A percentile compares a stretch with the other conserved stretches of the same genome.
Evolutionary conservation across 1,139 yeast genomes (phyloP).

Genomic region (Saccharomyces hybrid): DNA sequence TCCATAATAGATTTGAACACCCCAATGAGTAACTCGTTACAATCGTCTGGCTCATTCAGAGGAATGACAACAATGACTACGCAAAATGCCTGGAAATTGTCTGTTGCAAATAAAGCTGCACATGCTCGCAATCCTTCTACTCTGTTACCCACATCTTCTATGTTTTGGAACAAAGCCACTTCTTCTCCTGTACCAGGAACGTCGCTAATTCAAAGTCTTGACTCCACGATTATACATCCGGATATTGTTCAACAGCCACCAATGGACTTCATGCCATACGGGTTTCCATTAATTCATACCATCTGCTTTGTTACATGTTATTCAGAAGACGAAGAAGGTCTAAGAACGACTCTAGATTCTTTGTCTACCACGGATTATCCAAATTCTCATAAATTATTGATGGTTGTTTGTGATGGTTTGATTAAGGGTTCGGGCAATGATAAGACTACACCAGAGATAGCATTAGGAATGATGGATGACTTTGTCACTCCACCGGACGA

Average conservation of each 20-base stretch:
- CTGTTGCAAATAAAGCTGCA: constrained; percentile 9
- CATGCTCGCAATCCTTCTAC: constrained; percentile 2
- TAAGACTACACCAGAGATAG: constrained; percentile 79
- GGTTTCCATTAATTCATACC: constrained; percentile 79
- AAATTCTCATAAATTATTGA: constrained; percentile 79
- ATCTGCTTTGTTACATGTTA: constrained; percentile 86
- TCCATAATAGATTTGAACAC: constrained; percentile 6
- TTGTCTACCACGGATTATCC: constrained; percentile 90
- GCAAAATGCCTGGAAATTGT: constrained; percentile 24
- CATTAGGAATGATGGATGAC: constrained; percentile 80
- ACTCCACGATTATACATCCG: constrained; percentile 65
- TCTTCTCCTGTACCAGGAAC: constrained; percentile 4
- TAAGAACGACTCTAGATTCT: constrained; percentile 84
- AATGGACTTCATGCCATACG: constrained; percentile 77
- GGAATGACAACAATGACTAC: constrained; percentile 35
- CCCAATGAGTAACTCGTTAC: neutral
- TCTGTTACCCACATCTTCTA: constrained; percentile 8
- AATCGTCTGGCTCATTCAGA: constrained; percentile 6
- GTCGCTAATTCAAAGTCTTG: constrained; percentile 40
- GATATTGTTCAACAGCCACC: constrained; percentile 84
- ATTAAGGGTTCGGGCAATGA: constrained; percentile 92
- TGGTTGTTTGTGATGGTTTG: constrained; percentile 87
- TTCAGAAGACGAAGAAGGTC: constrained; percentile 82
- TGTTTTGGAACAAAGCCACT: constrained; percentile 7
- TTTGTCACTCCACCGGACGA: constrained; percentile 63